Percentiles rank a stretch among this genome's conserved stretches.
phyloP scores from a whole-genome alignment of 352 stramenopile species.

The Globisporangium cylindrosporum region DNA sequence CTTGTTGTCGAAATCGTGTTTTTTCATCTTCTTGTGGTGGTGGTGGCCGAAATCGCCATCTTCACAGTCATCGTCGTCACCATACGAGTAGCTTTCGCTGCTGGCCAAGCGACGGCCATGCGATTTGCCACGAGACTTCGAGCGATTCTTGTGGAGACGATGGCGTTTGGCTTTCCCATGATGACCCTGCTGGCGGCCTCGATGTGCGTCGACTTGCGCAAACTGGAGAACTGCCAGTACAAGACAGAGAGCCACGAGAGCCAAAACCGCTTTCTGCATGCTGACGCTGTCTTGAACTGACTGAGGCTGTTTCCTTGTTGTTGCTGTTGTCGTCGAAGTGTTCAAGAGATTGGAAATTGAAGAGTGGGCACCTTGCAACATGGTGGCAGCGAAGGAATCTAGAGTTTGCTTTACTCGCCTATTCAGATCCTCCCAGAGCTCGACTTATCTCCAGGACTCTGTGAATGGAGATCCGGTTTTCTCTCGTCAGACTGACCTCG shows the following conservation, averaged over 20 bases:
- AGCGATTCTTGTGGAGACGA: neutral
- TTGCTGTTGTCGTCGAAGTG: neutral
- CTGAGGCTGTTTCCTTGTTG: neutral
- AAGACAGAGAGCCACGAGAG: neutral
- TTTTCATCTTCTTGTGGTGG: neutral
- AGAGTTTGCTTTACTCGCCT: neutral
- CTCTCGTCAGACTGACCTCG: neutral
- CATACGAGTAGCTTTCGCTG: neutral
- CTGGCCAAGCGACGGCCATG: neutral
- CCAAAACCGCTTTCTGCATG: slow-evolving; percentile 1
- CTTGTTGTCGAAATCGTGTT: neutral
- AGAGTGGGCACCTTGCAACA: neutral
- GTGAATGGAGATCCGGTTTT: neutral
- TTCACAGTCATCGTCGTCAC: neutral
- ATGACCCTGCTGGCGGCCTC: neutral
- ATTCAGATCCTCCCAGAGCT: neutral
- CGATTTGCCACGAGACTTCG: neutral
- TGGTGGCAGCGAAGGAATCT: neutral
- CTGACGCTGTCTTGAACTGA: neutral
- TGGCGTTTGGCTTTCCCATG: neutral
- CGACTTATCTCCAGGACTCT: neutral
- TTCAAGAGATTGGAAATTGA: neutral
- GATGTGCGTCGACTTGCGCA: neutral
- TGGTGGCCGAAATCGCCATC: neutral
- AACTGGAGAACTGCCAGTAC: slow-evolving; percentile 4